These are phyloP conservation scores for Leccinum fallax DNA, from an alignment of 1,284 basidiomycete species.

Conservation along the genomic window DNA sequence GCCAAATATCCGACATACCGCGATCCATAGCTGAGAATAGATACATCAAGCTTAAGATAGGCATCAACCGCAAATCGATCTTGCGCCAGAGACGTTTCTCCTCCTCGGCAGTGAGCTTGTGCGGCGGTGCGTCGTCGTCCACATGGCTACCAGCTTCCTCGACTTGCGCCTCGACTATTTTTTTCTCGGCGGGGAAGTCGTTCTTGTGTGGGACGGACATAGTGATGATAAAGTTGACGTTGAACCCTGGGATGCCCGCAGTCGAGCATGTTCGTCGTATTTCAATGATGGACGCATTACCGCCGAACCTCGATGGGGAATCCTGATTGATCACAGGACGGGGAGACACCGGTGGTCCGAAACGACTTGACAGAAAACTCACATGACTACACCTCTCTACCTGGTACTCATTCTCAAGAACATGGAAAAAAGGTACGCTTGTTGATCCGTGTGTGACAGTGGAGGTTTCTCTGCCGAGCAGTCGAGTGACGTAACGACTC, in stretches of 20 bases:
- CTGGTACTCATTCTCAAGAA: background rate
- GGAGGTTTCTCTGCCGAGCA: background rate
- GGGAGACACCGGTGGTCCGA: background rate
- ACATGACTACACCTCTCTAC: background rate
- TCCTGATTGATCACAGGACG: background rate
- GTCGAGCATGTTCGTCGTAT: background rate
- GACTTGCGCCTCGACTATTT: background rate
- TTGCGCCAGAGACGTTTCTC: conserved; percentile 64
- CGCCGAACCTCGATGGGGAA: background rate
- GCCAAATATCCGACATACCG: conserved; percentile 40
- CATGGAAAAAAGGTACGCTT: background rate
- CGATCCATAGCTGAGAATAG: conserved; percentile 60
- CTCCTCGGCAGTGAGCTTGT: conserved; percentile 39
- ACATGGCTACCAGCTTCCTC: background rate
- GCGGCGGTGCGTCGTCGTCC: conserved; percentile 4
- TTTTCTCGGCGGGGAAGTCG: background rate
- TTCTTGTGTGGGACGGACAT: background rate
- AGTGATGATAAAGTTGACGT: background rate
- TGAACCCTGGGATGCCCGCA: background rate
- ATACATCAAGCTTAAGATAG: conserved; percentile 66
- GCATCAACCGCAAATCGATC: conserved; percentile 64
- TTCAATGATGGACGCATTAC: background rate
- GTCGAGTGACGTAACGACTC: background rate
- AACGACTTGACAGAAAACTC: background rate
- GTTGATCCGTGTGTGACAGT: background rate